phyloP scores from a whole-genome alignment of 805 yeast species.

The Starmerella sirachaensis region DNA sequence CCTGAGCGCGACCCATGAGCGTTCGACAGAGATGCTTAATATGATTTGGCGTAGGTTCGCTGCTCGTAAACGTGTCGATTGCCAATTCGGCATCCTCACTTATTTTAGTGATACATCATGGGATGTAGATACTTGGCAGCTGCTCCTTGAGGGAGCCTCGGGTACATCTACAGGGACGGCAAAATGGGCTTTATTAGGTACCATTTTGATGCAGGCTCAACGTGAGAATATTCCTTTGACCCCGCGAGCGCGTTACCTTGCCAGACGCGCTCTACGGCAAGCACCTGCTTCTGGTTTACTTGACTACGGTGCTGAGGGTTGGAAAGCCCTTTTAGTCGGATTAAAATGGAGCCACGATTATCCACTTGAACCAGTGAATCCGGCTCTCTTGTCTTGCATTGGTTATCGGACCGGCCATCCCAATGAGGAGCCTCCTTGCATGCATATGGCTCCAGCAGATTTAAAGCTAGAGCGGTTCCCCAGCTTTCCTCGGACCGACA shows the following conservation, averaged over 20 bases:
- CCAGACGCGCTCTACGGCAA: slow-evolving; percentile 5
- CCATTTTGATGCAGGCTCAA: slow-evolving; percentile 13
- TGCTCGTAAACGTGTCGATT: slow-evolving; percentile 14
- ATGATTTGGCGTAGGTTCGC: slow-evolving; percentile 12
- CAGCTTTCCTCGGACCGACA: slow-evolving; percentile 12
- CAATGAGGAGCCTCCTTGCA: not conserved
- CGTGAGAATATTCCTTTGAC: slow-evolving; percentile 12
- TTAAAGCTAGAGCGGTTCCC: slow-evolving; percentile 5
- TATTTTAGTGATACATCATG: slow-evolving; percentile 11
- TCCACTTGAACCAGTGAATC: slow-evolving; percentile 1
- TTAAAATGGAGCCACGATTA: slow-evolving; percentile 5
- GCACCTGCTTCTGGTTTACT: not conserved
- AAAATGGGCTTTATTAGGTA: slow-evolving; percentile 13
- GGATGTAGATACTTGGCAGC: slow-evolving; percentile 12
- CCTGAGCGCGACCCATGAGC: not conserved
- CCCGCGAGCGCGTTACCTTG: slow-evolving; percentile 12
- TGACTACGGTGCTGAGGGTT: slow-evolving; percentile 11
- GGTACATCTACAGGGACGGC: not conserved
- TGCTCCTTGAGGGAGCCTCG: slow-evolving; percentile 12
- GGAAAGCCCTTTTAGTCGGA: slow-evolving; percentile 1
- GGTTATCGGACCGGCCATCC: slow-evolving; percentile 9
- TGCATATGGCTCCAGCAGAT: slow-evolving; percentile 1
- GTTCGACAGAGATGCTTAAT: slow-evolving; percentile 10
- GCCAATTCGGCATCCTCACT: slow-evolving; percentile 17
- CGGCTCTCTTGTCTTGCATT: slow-evolving; percentile 5